Conservation (phyloP, 2,329 filamentous ascomycete genomes). For the Fusarium tricinctum region DNA sequence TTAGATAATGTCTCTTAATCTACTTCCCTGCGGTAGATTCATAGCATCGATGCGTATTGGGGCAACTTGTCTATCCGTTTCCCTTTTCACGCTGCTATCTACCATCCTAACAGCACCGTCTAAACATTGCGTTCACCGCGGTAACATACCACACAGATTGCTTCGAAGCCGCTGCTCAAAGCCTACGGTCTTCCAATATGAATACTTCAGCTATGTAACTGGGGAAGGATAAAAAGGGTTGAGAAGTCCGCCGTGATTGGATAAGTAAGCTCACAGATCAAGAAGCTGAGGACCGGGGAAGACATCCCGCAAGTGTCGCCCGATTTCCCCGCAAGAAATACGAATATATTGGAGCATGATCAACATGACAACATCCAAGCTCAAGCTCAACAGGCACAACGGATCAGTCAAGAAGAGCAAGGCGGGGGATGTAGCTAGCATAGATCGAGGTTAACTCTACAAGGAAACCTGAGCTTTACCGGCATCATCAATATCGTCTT, state of each 20-base stretch:
- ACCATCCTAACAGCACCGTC: too few relatives aligned
- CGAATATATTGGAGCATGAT: not conserved
- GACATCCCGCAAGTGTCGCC: slow-evolving; percentile 11
- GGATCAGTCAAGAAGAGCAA: not conserved
- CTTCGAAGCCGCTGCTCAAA: not conserved
- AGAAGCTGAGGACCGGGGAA: slow-evolving; percentile 3
- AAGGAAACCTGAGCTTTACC: slow-evolving; percentile 43
- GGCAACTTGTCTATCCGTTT: too few relatives aligned
- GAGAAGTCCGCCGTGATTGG: not conserved
- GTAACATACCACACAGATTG: too few relatives aligned
- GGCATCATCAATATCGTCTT: slow-evolving; percentile 42
- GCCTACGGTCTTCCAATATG: not conserved
- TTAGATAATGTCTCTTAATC: slow-evolving; percentile 20
- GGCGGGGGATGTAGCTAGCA: not conserved
- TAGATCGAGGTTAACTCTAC: slow-evolving; percentile 25
- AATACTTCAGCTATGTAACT: not conserved
- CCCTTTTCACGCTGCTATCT: too few relatives aligned
- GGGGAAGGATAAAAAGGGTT: slow-evolving; percentile 4
- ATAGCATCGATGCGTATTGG: too few relatives aligned
- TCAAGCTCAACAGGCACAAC: not conserved
- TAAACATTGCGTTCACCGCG: too few relatives aligned
- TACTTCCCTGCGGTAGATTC: too few relatives aligned
- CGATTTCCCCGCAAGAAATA: slow-evolving; percentile 12
- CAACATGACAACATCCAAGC: not conserved
- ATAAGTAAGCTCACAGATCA: not conserved